Percentiles rank a stretch among this genome's conserved stretches.
Evolutionary conservation across 2,329 filamentous ascomycete species (phyloP).

Genomic region (Endothia cerciana): DNA sequence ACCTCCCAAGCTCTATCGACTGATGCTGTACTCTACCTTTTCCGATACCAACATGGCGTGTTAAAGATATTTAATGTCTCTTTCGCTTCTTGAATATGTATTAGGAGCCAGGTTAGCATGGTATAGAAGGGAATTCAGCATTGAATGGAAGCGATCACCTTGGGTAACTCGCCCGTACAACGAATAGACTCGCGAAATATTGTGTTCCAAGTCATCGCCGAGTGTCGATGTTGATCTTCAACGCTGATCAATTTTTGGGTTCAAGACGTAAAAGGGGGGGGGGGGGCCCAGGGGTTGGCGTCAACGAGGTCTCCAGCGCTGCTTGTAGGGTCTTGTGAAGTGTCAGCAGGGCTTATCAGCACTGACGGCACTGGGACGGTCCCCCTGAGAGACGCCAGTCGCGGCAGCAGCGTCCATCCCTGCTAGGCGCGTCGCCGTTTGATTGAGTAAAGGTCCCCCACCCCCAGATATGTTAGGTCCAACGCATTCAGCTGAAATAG

Average conservation of each 20-base stretch:
- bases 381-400: not conserved
- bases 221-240: not conserved
- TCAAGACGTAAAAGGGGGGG: not conserved
- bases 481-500: not conserved
- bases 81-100: conserved; percentile 26
- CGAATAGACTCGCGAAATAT: conserved; percentile 4
- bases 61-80: conserved; percentile 20
- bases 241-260: not conserved
- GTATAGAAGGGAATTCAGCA: conserved; percentile 8
- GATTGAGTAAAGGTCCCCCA: not conserved
- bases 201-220: not conserved
- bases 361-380: not conserved
- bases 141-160: not conserved
- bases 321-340: too few species aligned
- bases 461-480: not conserved
- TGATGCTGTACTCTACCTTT: conserved; percentile 17
- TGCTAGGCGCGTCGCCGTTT: conserved; percentile 10
- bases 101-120: conserved; percentile 10
- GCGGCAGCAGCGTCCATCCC: not conserved
- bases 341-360: not conserved
- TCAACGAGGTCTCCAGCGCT: not conserved
- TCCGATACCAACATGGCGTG: conserved; percentile 19
- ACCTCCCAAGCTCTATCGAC: conserved; percentile 1
- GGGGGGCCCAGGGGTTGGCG: too few species aligned
- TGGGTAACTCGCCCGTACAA: not conserved